Evolutionary conservation across 2,329 filamentous ascomycete species (phyloP), one percentile per base, ranked within the genome.

Genomic region (Beauveria asiatica): DNA sequence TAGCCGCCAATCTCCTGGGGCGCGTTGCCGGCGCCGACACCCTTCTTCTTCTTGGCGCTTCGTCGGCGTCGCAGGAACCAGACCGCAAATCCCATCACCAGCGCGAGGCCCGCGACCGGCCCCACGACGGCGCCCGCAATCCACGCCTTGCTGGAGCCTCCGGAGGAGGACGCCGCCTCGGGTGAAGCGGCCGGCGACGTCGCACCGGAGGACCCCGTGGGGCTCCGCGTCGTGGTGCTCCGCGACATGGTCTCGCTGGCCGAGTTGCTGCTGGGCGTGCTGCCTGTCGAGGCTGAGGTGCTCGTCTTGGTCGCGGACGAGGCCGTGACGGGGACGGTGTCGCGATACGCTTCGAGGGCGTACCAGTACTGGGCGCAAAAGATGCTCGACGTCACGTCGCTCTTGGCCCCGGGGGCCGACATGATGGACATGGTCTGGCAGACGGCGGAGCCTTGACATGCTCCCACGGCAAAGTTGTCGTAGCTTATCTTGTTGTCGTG

Each of bases 381-480:
- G 25, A 59, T 59, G 57, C 57, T 59, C 57, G 57, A 59, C 10
- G 49, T 53, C 17, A 59, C 37, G 39, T 52, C 48, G n/a, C 21
- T 27, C 23, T 51, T 39, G 48, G 49, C 57, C 4, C 57, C 57
- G 25, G 57, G 57, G 1, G 48, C 49, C 7, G 57, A 37, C 48
- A 45, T 44, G 57, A 59, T 53, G 57, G 57, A 59, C 57, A 59
- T 59, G 48, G 57, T 59, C 57, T 59, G 57, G 41, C 57, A 59
- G 13, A 51, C 25, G 48, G 48, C 48, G 19, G 48, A 37, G 1
- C 27, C 23, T 16, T 16, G 37, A 30, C 57, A 59, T 10, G 57
- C n/a, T 8, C n/a, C 49, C n/a, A 59, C 49, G 41, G 57, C 57
- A 10, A 48, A 46, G 41, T 59, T 59, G 49, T 53, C 57, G 27